Evolutionary conservation across 75 land plant genomes (phyloP).

Genomic region (Pseudotsuga menziesii): DNA sequence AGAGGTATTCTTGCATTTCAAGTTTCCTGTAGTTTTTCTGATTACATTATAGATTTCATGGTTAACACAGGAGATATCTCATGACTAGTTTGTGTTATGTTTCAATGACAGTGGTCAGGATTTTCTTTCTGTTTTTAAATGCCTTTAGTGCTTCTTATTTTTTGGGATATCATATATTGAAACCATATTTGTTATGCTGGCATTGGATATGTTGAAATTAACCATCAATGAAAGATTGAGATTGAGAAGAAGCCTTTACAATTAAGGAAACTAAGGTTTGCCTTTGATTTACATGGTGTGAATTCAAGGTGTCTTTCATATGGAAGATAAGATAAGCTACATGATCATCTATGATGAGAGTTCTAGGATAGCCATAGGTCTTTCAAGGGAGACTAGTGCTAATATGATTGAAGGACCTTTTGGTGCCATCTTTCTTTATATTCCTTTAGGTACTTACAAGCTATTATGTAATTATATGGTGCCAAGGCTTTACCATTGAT

Average conservation of each 20-base stretch:
- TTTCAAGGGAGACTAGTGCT: no score
- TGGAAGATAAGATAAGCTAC: not conserved
- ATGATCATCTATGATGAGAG: not conserved
- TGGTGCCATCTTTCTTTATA: no score
- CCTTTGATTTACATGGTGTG: not conserved
- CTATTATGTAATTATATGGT: no score
- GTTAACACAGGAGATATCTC: not conserved
- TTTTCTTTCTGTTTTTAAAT: not conserved
- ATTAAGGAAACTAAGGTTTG: not conserved
- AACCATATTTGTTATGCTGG: not conserved
- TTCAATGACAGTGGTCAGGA: not conserved
- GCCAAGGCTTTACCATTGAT: no score
- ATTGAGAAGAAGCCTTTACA: not conserved
- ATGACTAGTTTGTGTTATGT: not conserved
- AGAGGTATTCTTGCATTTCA: slow-evolving; percentile 52
- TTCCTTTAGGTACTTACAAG: no score
- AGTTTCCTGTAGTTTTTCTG: not conserved
- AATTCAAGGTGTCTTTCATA: not conserved
- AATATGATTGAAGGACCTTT: no score
- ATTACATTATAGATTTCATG: not conserved
- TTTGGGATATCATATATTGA: not conserved
- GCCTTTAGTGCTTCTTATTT: not conserved
- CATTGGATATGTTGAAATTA: not conserved
- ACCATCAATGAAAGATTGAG: not conserved
- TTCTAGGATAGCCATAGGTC: no score